Percentiles rank a stretch among this genome's conserved stretches.
Conservation (phyloP, 257 asterid genomes). For the Orobanche coerulescens region DNA sequence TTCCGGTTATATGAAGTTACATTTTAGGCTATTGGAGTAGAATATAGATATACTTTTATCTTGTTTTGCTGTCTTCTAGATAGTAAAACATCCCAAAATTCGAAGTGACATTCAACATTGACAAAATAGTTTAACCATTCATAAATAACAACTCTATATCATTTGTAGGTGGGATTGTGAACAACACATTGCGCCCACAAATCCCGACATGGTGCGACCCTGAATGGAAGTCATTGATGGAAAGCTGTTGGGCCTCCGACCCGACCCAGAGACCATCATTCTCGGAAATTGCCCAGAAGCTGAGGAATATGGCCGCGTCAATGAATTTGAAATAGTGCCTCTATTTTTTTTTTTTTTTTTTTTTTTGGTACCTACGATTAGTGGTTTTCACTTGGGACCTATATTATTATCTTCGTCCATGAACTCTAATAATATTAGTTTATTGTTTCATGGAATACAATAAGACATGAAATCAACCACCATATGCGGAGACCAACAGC, state of each 20-base stretch:
- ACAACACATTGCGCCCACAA: slow-evolving; percentile 82
- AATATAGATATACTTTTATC: not conserved
- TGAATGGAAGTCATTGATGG: slow-evolving; percentile 96
- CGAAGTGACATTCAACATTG: not conserved
- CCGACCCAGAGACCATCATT: slow-evolving; percentile 78
- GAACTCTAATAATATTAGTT: slow-evolving; percentile 25
- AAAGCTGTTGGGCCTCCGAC: slow-evolving; percentile 76
- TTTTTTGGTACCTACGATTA: no score
- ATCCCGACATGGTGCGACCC: slow-evolving; percentile 98
- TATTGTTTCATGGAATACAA: slow-evolving; percentile 28
- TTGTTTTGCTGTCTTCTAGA: not conserved
- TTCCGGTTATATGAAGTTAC: no score
- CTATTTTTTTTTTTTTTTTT: no score
- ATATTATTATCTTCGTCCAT: slow-evolving; percentile 26
- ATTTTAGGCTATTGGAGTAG: no score
- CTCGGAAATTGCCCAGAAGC: slow-evolving; percentile 79
- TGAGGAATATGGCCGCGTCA: slow-evolving; percentile 92
- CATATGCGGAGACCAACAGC: slow-evolving; percentile 19
- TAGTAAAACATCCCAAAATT: not conserved
- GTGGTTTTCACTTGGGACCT: no score
- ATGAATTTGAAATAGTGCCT: slow-evolving; percentile 72
- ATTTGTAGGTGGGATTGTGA: slow-evolving; percentile 78
- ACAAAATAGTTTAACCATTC: not conserved
- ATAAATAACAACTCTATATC: not conserved
- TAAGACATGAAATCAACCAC: slow-evolving; percentile 22